Percentiles rank a stretch among this genome's conserved stretches.
phyloP scores from a whole-genome alignment of 352 stramenopile species.

The Peronospora destructor region DNA sequence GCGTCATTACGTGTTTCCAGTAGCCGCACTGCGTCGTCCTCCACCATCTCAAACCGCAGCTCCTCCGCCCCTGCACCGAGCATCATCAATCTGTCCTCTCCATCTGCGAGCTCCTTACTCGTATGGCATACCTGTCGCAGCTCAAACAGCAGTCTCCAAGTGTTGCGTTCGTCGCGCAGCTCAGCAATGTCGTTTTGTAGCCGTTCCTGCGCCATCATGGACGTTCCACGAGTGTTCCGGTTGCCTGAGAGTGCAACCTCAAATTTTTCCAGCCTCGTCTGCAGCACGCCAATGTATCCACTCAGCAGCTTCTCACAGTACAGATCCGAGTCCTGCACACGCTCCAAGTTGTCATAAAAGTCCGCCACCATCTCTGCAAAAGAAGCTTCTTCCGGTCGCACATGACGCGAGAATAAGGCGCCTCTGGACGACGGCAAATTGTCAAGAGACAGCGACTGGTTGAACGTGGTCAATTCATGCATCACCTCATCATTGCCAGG shows the following conservation, averaged over 20 bases:
- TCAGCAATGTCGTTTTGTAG: conserved; percentile 52
- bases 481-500: conserved; percentile 32
- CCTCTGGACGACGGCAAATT: conserved; percentile 25
- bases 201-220: conserved; percentile 25
- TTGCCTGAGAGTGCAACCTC: conserved; percentile 25
- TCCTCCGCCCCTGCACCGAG: conserved; percentile 29
- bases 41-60: conserved; percentile 69
- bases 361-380: conserved; percentile 74
- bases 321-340: conserved; percentile 58
- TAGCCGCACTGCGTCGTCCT: conserved; percentile 61
- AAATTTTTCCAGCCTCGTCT: conserved; percentile 53
- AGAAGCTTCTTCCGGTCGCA: conserved; percentile 61
- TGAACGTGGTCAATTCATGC: conserved; percentile 38
- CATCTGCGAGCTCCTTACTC: conserved; percentile 20
- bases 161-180: conserved; percentile 73
- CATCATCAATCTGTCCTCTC: conserved; percentile 39
- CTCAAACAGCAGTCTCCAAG: conserved; percentile 73
- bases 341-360: conserved; percentile 68
- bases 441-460: conserved; percentile 31
- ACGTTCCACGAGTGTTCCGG: conserved; percentile 14
- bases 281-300: conserved; percentile 73
- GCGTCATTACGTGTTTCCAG: conserved; percentile 55
- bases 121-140: conserved; percentile 56
- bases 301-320: conserved; percentile 69
- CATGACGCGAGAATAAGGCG: conserved; percentile 42